Evolutionary conservation across 139 green algal genomes (phyloP).

Genomic region (Protoeuglena noctilucae): DNA sequence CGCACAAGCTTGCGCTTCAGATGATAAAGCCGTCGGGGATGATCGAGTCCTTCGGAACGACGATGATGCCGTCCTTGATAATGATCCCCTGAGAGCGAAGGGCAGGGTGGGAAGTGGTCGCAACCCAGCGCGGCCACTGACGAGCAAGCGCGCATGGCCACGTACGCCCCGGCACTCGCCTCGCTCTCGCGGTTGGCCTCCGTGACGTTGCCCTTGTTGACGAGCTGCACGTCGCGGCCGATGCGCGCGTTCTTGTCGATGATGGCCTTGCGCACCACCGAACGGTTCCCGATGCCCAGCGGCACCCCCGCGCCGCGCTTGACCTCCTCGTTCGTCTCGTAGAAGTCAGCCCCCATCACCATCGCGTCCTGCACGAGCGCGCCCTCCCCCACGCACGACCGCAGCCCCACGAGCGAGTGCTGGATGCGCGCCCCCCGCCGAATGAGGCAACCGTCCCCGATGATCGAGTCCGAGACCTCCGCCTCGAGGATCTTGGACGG

Average conservation of each 20-base stretch:
- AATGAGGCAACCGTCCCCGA: conserved; percentile 42
- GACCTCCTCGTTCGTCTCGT: conserved; percentile 20
- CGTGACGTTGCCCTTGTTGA: conserved; percentile 56
- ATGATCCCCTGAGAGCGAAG: no score
- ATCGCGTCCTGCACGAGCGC: conserved; percentile 52
- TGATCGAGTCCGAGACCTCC: conserved; percentile 39
- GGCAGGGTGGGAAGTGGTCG: no score
- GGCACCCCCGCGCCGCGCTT: conserved; percentile 6
- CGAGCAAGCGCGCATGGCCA: no score
- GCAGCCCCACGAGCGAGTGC: conserved; percentile 61
- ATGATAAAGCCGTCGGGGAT: conserved; percentile 67
- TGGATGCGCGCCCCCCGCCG: conserved; percentile 29
- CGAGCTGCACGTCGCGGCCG: conserved; percentile 37
- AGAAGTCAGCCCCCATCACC: conserved; percentile 57
- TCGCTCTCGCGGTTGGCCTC: conserved; percentile 70
- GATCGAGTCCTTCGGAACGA: conserved; percentile 82
- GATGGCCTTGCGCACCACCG: conserved; percentile 28
- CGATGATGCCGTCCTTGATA: conserved; percentile 92
- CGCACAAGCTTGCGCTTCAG: no score
- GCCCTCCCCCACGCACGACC: conserved; percentile 42
- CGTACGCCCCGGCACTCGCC: no score
- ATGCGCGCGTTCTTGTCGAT: conserved; percentile 64
- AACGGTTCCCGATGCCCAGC: conserved; percentile 34
- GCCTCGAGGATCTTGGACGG: conserved; percentile 55
- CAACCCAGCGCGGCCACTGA: no score